Conservation (phyloP, 306 rosid species). For the Pachyrhizus erosus region DNA sequence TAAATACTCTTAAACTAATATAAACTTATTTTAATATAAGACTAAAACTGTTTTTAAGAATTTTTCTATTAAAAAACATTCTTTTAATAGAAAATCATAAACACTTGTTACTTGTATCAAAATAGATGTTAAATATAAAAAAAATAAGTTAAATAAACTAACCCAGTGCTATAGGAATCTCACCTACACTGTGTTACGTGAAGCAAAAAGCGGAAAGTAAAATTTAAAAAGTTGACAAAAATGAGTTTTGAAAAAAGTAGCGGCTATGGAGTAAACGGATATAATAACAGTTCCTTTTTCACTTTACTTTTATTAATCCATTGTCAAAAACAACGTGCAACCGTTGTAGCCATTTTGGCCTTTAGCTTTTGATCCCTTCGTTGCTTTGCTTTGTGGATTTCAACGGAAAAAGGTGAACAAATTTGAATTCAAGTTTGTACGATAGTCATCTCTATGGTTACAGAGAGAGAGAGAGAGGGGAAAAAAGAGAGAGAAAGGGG, state of each 20-base stretch:
- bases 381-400: background rate
- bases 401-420: background rate
- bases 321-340: conserved; percentile 21
- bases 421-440: conserved; percentile 6
- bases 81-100: too few species aligned
- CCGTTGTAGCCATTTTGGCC: conserved; percentile 1
- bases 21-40: too few species aligned
- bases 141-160: too few species aligned
- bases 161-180: too few species aligned
- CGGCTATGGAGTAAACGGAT: conserved; percentile 18
- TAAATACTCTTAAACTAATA: too few species aligned
- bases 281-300: conserved; percentile 10
- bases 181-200: background rate
- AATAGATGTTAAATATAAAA: too few species aligned
- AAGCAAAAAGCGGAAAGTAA: background rate
- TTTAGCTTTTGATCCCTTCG: background rate
- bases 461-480: too few species aligned
- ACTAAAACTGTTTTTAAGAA: too few species aligned
- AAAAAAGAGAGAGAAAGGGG: too few species aligned
- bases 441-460: too few species aligned
- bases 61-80: too few species aligned
- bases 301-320: background rate
- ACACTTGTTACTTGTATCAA: too few species aligned
- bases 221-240: background rate
- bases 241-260: conserved; percentile 34